Evolutionary conservation across 2,329 filamentous ascomycete genomes (phyloP).

Genomic region (Xylaria sp.): DNA sequence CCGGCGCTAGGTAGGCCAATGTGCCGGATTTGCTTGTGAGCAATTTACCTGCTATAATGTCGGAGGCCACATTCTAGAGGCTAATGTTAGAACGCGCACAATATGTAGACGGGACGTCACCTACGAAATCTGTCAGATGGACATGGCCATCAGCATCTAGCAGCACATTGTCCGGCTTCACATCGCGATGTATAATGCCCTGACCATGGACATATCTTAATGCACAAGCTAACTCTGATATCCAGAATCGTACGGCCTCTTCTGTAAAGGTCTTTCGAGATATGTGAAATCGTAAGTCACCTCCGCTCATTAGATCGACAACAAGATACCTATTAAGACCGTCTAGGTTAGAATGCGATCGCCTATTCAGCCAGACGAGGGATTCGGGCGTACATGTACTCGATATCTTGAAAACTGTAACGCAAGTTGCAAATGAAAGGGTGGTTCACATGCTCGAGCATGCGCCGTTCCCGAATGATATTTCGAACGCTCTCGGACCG

Average conservation of each 20-base stretch:
- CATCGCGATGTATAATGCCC: slow-evolving; percentile 88
- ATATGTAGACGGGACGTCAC: slow-evolving; percentile 49
- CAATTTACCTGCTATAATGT: slow-evolving; percentile 82
- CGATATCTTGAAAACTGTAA: slow-evolving; percentile 99
- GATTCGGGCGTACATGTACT: slow-evolving; percentile 81
- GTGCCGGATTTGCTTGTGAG: slow-evolving; percentile 97
- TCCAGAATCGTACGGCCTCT: slow-evolving; percentile 96
- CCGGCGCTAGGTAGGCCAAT: slow-evolving; percentile 92
- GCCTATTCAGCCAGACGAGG: slow-evolving; percentile 4
- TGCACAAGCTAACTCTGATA: slow-evolving; percentile 91
- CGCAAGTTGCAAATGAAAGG: slow-evolving; percentile 98
- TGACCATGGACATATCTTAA: slow-evolving; percentile 86
- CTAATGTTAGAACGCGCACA: slow-evolving; percentile 47
- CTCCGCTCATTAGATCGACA: slow-evolving; percentile 97
- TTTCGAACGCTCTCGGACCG: slow-evolving; percentile 98
- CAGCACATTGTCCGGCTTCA: slow-evolving; percentile 92
- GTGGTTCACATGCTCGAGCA: slow-evolving; percentile 98
- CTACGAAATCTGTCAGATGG: slow-evolving; percentile 95
- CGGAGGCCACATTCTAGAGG: slow-evolving; percentile 92
- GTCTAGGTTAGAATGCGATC: slow-evolving; percentile 39
- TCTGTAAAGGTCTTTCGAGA: slow-evolving; percentile 98
- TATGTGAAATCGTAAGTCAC: slow-evolving; percentile 96
- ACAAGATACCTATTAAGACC: slow-evolving; percentile 88
- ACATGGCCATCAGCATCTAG: slow-evolving; percentile 92
- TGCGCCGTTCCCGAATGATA: slow-evolving; percentile 95